Evolutionary conservation across 2,329 filamentous ascomycete genomes (phyloP).

Genomic region (Apiospora koreana): DNA sequence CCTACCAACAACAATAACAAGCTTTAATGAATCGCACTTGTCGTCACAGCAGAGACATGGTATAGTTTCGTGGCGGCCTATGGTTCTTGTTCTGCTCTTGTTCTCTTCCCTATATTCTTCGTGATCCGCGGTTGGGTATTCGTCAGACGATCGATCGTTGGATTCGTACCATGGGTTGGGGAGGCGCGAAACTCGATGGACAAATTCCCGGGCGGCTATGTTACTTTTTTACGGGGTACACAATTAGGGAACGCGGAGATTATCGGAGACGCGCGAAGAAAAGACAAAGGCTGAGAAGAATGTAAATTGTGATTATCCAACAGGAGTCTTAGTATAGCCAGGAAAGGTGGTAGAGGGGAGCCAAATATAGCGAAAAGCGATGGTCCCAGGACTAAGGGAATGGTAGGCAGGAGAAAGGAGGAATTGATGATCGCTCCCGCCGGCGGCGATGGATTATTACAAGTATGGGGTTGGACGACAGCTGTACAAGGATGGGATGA

Average conservation of each 20-base stretch:
- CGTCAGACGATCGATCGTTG: constrained; percentile 12
- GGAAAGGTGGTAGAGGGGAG: neutral
- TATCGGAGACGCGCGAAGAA: constrained; percentile 6
- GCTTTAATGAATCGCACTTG: neutral
- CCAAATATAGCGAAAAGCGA: neutral
- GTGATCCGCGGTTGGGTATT: neutral
- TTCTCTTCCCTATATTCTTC: neutral
- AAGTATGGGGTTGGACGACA: constrained; percentile 6
- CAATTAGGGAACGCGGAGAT: constrained; percentile 12
- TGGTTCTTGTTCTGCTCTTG: neutral
- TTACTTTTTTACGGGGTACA: constrained; percentile 2
- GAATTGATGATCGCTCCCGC: neutral
- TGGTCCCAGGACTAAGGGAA: neutral
- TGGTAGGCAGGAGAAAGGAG: neutral
- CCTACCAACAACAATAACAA: constrained; percentile 1
- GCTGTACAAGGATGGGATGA: neutral
- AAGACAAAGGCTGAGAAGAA: neutral
- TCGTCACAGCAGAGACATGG: constrained; percentile 2
- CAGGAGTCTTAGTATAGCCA: neutral
- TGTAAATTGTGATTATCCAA: neutral
- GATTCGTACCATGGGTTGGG: neutral
- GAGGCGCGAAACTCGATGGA: neutral
- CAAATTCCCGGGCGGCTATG: constrained; percentile 3
- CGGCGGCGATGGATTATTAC: constrained; percentile 2
- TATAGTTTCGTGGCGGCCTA: neutral